Evolutionary conservation across 805 yeast species (phyloP).

Genomic region (Zygotorulaspora florentina): DNA sequence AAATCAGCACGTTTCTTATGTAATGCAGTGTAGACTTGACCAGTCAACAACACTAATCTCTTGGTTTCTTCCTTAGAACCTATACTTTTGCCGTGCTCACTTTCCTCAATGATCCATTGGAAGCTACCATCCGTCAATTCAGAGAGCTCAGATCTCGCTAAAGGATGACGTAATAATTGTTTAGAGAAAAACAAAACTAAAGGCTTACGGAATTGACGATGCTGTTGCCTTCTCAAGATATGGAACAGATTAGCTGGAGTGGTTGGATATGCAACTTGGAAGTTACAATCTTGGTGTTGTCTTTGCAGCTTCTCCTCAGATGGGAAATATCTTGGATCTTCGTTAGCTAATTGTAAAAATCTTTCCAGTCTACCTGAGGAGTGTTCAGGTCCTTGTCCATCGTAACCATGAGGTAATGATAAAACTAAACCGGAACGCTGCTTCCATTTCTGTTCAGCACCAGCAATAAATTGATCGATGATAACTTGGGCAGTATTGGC

Average conservation of each 20-base stretch:
- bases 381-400: slow-evolving; percentile 99
- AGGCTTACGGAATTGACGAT: slow-evolving; percentile 96
- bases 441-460: slow-evolving; percentile 98
- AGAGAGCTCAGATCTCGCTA: slow-evolving; percentile 77
- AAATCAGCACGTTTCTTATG: slow-evolving; percentile 80
- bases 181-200: slow-evolving; percentile 85
- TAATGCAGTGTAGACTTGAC: slow-evolving; percentile 93
- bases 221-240: slow-evolving; percentile 96
- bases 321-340: slow-evolving; percentile 95
- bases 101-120: slow-evolving; percentile 95
- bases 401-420: slow-evolving; percentile 98
- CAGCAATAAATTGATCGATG: slow-evolving; percentile 91
- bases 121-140: slow-evolving; percentile 92
- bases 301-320: slow-evolving; percentile 80
- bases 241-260: slow-evolving; percentile 98
- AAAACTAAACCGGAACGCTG: slow-evolving; percentile 96
- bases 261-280: slow-evolving; percentile 97
- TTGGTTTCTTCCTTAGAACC: slow-evolving; percentile 77
- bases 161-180: slow-evolving; percentile 91
- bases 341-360: slow-evolving; percentile 91
- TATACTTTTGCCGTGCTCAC: slow-evolving; percentile 74
- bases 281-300: slow-evolving; percentile 98
- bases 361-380: slow-evolving; percentile 97
- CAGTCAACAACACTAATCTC: slow-evolving; percentile 78
- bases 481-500: slow-evolving; percentile 99